phyloP scores from a whole-genome alignment of 2,329 filamentous ascomycete species.

The Cercospora sojina region DNA sequence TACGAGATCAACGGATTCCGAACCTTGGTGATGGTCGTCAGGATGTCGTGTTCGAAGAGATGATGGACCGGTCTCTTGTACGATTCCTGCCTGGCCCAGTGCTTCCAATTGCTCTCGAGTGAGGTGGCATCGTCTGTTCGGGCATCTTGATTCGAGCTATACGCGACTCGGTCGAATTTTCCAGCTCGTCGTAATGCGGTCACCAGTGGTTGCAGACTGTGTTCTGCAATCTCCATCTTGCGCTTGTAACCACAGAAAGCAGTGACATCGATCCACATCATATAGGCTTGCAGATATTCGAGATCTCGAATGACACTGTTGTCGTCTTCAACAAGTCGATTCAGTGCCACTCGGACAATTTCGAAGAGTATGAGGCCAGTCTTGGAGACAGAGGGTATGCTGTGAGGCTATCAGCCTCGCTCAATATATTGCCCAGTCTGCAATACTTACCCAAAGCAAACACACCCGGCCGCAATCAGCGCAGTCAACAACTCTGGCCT shows the following conservation, averaged over 20 bases:
- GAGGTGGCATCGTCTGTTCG: constrained; percentile 9
- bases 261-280: constrained; percentile 28
- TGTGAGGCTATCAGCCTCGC: not conserved
- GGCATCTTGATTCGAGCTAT: constrained; percentile 10
- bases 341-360: constrained; percentile 35
- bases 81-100: constrained; percentile 25
- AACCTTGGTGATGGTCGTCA: constrained; percentile 26
- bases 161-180: constrained; percentile 26
- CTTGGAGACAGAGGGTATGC: constrained; percentile 33
- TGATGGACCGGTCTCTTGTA: constrained; percentile 27
- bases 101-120: constrained; percentile 18
- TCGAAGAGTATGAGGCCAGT: constrained; percentile 37
- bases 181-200: constrained; percentile 25
- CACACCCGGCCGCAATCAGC: constrained; percentile 36
- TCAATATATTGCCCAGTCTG: not conserved
- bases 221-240: constrained; percentile 29
- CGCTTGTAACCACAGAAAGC: constrained; percentile 21
- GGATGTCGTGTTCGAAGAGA: constrained; percentile 27
- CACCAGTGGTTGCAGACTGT: constrained; percentile 26
- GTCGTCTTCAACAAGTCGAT: constrained; percentile 33
- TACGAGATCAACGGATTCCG: constrained; percentile 26
- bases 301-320: constrained; percentile 33
- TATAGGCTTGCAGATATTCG: constrained; percentile 27
- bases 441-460: constrained; percentile 32
- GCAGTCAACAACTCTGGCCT: constrained; percentile 35